Conservation (phyloP, 176 grass and related monocot genomes). For the Pharus latifolius region DNA sequence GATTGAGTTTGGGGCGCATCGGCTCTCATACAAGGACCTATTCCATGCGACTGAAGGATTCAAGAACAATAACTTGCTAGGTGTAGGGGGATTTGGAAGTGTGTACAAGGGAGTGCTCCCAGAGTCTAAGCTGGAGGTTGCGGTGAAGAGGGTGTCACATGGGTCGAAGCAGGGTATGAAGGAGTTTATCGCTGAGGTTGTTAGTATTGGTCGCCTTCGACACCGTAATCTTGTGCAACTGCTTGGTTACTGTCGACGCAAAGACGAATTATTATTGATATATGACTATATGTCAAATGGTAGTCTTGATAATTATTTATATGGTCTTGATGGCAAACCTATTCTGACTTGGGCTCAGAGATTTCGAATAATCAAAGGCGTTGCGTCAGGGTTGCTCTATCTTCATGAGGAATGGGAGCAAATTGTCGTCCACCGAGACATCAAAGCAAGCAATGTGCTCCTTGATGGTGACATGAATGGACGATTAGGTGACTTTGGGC, state of each 20-base stretch:
- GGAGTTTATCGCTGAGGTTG: conserved; percentile 1
- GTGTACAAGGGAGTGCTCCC: conserved; percentile 8
- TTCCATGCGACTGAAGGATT: not conserved
- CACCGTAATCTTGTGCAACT: not conserved
- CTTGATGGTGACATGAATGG: conserved; percentile 4
- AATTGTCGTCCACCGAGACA: not conserved
- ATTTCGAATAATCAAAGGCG: not conserved
- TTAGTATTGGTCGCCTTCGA: not conserved
- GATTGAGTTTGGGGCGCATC: conserved; percentile 7
- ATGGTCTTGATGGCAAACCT: not conserved
- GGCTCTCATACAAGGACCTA: conserved; percentile 1
- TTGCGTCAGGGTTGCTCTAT: not conserved
- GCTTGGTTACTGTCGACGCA: not conserved
- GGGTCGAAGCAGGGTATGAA: conserved; percentile 12
- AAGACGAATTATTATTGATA: not conserved
- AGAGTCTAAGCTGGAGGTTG: not conserved
- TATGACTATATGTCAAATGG: not conserved
- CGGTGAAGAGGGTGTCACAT: not conserved
- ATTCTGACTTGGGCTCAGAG: not conserved
- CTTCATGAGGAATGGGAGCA: conserved; percentile 24
- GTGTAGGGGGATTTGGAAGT: not conserved
- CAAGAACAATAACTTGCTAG: conserved; percentile 1
- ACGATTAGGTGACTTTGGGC: not conserved
- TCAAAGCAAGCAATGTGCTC: conserved; percentile 7
- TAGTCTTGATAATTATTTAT: not conserved